phyloP scores from a whole-genome alignment of 768 basidiomycete species.

The Lentinula sp. region DNA sequence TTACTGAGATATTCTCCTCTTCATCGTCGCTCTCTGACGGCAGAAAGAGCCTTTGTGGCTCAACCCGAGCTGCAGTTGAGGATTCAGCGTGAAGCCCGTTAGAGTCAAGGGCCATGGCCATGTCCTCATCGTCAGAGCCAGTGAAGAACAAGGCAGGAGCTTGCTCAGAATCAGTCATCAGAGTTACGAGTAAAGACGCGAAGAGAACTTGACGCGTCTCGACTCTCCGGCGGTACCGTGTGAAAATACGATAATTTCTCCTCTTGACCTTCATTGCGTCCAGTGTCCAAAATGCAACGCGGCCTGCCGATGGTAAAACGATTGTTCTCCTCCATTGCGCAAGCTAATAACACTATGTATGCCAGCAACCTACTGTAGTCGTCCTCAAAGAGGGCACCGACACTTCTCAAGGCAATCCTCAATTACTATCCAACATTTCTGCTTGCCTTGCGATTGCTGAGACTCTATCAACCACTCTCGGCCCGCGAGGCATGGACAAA shows the following conservation, averaged over 20 bases:
- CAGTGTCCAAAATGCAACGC: conserved; percentile 66
- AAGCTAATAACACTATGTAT: conserved; percentile 13
- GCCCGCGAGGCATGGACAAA: conserved; percentile 98
- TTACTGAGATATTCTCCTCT: conserved; percentile 6
- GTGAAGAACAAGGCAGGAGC: conserved; percentile 51
- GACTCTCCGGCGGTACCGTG: conserved; percentile 26
- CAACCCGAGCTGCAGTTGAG: neutral
- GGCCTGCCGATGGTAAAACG: conserved; percentile 65
- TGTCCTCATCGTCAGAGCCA: conserved; percentile 47
- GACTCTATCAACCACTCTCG: conserved; percentile 91
- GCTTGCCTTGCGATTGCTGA: conserved; percentile 93
- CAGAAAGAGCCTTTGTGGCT: conserved; percentile 28
- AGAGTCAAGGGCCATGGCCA: conserved; percentile 1
- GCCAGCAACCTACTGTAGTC: conserved; percentile 94
- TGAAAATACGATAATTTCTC: conserved; percentile 15
- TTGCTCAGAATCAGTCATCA: conserved; percentile 22
- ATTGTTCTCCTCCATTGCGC: neutral
- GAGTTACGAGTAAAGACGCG: conserved; percentile 10
- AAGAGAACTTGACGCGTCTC: conserved; percentile 25
- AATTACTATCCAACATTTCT: conserved; percentile 91
- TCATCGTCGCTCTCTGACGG: conserved; percentile 40
- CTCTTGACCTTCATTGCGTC: conserved; percentile 9
- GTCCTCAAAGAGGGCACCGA: conserved; percentile 96
- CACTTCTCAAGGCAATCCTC: conserved; percentile 88
- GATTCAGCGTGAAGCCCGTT: conserved; percentile 8